phyloP scores from a whole-genome alignment of 1,284 basidiomycete species.

The Trichosporon asahii region DNA sequence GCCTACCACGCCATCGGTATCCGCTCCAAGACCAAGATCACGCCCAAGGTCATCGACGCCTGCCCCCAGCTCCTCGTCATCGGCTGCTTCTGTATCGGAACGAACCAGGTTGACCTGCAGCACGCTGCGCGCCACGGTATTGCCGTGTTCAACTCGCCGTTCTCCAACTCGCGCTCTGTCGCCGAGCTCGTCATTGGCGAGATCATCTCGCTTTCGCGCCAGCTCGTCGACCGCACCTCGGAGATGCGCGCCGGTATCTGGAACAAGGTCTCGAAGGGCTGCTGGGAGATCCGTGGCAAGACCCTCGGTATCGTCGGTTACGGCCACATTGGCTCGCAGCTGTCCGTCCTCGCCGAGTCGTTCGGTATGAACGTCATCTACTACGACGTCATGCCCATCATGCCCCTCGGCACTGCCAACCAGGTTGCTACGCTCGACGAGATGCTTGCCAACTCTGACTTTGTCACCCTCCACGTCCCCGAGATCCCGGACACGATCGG shows the following conservation, averaged over 20 bases:
- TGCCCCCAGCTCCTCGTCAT: conserved; percentile 89
- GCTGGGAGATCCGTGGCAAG: conserved; percentile 98
- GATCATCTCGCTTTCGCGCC: conserved; percentile 88
- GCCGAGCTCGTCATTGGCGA: conserved; percentile 97
- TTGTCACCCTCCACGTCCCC: conserved; percentile 94
- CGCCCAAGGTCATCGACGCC: conserved; percentile 79
- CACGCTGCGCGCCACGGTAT: conserved; percentile 85
- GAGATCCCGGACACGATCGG: conserved; percentile 94
- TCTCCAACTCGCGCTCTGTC: conserved; percentile 98
- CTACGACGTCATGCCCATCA: conserved; percentile 93
- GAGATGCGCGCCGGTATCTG: conserved; percentile 88
- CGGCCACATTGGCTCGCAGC: conserved; percentile 96
- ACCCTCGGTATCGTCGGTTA: conserved; percentile 97
- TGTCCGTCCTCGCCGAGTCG: conserved; percentile 94
- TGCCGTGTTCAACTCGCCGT: conserved; percentile 99
- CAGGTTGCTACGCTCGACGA: conserved; percentile 80
- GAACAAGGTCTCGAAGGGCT: conserved; percentile 99
- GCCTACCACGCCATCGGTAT: conserved; percentile 94
- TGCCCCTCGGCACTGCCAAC: conserved; percentile 92
- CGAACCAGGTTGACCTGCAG: conserved; percentile 92
- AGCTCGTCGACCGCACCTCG: conserved; percentile 81
- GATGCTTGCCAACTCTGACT: conserved; percentile 79
- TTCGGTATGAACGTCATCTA: conserved; percentile 96
- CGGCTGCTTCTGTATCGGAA: conserved; percentile 99
- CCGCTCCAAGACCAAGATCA: conserved; percentile 95